Evolutionary conservation across 441 rosid genomes (phyloP), one percentile per base, ranked within the genome.

Genomic region (Populus hybrid): DNA sequence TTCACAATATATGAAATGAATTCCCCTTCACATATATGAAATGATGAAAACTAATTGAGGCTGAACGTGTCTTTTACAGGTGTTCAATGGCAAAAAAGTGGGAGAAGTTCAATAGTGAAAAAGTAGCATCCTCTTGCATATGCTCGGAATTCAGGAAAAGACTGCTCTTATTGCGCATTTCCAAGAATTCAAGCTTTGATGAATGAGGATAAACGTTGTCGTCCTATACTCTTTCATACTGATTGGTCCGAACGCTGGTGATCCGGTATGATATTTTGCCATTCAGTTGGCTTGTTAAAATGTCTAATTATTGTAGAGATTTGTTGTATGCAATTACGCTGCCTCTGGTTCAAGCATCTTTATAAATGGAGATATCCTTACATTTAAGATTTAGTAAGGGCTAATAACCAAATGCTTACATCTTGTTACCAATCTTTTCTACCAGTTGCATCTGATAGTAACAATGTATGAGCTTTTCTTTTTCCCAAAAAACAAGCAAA

Each of bases 31-130:
- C 1, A 11, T 3, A n/a, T 2, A 38, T 64, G 26, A 73, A 66
- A 71, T 4, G n/a, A 50, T 14, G 68, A n/a, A 64, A 72, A 80
- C 77, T 73, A 72, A 66, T 18, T 19, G 23, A 21, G 50, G 65
- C 34, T 35, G 18, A 24, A 69, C 63, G 28, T 53, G 24, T 71
- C 24, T 74, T 81, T 80, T 82, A 77, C 77, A 90, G 97, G 87
- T 89, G 53, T 92, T 92, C 82, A 87, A 87, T 81, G 94, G 97
- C 42, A n/a, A 92, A 90, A 85, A 92, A 90, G 75, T 92, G 97
- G 97, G 94, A 90, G 85, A 92, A 90, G 78, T 92, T 92, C 89
- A 92, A 92, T 82, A 92, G 94, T 16, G 93, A 92, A 77, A 92
- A 92, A 83, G 97, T 90, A 36, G 97, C 97, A 75, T 86, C n/a